Evolutionary conservation across 306 rosid genomes (phyloP).

Genomic region (Prunus fruticosa): DNA sequence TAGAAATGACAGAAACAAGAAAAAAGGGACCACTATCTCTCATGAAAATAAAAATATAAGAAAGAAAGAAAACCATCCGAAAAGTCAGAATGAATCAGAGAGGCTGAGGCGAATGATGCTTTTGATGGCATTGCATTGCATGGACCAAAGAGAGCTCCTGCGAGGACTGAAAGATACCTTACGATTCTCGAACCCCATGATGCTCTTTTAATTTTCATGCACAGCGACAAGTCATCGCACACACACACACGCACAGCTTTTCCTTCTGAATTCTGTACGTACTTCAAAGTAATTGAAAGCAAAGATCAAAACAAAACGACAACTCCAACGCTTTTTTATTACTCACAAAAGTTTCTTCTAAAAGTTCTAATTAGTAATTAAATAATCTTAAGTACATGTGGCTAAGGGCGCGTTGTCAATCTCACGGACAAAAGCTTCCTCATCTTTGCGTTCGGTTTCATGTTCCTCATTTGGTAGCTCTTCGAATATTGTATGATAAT

Average conservation of each 20-base stretch:
- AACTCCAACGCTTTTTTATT: background rate
- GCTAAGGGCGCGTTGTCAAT: no score
- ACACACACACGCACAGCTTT: background rate
- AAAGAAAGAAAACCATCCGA: background rate
- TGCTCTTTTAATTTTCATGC: background rate
- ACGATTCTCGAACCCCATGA: constrained; percentile 1
- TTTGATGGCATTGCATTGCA: background rate
- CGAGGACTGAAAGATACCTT: constrained; percentile 33
- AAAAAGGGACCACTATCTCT: background rate
- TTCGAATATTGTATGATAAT: no score
- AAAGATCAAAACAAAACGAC: background rate
- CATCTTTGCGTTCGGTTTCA: no score
- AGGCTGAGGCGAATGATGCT: background rate
- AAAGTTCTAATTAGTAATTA: no score
- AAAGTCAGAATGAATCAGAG: background rate
- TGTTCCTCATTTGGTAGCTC: no score
- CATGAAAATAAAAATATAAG: background rate
- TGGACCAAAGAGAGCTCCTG: constrained; percentile 20
- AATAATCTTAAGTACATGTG: no score
- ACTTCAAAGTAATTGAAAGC: background rate
- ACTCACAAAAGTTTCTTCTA: no score
- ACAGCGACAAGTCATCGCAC: background rate
- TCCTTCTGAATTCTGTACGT: background rate
- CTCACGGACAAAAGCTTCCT: no score
- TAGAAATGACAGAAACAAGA: no score